Percentiles rank a stretch among this genome's conserved stretches.
Evolutionary conservation across 1,284 basidiomycete species (phyloP).

Genomic region (Phlebopus sp.): DNA sequence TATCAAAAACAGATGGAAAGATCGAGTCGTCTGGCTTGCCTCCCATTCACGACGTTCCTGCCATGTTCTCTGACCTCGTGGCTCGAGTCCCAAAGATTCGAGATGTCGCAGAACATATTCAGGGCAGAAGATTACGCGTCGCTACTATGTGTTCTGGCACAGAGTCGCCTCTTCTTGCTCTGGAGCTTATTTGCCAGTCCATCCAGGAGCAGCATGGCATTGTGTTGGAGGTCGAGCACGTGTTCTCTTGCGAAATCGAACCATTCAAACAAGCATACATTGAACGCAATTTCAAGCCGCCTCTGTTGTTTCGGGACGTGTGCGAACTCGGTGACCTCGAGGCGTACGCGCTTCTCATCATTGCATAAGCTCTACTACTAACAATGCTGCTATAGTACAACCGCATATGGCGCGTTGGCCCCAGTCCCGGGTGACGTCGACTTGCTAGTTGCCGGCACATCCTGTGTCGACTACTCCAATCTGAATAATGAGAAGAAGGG

Average conservation of each 20-base stretch:
- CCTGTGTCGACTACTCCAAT: slow-evolving; percentile 95
- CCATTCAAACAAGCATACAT: slow-evolving; percentile 99
- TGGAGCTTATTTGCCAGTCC: slow-evolving; percentile 78
- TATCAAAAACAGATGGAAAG: slow-evolving; percentile 36
- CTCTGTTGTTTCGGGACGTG: slow-evolving; percentile 90
- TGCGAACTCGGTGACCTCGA: slow-evolving; percentile 81
- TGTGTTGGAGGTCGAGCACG: slow-evolving; percentile 79
- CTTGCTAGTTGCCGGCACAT: slow-evolving; percentile 88
- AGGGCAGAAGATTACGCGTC: slow-evolving; percentile 84
- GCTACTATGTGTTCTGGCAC: slow-evolving; percentile 99
- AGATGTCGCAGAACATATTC: slow-evolving; percentile 65
- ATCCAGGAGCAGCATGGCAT: slow-evolving; percentile 70
- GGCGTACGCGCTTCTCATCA: slow-evolving; percentile 48
- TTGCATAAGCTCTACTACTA: slow-evolving; percentile 8
- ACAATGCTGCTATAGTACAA: slow-evolving; percentile 53
- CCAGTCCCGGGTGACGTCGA: slow-evolving; percentile 91
- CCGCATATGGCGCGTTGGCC: slow-evolving; percentile 86
- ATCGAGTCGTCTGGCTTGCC: slow-evolving; percentile 65
- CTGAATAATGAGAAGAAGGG: slow-evolving; percentile 92
- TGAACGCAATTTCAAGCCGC: slow-evolving; percentile 91
- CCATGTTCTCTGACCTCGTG: slow-evolving; percentile 86
- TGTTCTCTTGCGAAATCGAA: slow-evolving; percentile 97
- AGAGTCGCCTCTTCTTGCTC: slow-evolving; percentile 88
- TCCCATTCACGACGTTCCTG: slow-evolving; percentile 78
- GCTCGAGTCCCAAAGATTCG: slow-evolving; percentile 67